A percentile compares a stretch with the other conserved stretches of the same genome.
phyloP scores from a whole-genome alignment of 345 rosid genomes.

The Raphanus raphanistrum region DNA sequence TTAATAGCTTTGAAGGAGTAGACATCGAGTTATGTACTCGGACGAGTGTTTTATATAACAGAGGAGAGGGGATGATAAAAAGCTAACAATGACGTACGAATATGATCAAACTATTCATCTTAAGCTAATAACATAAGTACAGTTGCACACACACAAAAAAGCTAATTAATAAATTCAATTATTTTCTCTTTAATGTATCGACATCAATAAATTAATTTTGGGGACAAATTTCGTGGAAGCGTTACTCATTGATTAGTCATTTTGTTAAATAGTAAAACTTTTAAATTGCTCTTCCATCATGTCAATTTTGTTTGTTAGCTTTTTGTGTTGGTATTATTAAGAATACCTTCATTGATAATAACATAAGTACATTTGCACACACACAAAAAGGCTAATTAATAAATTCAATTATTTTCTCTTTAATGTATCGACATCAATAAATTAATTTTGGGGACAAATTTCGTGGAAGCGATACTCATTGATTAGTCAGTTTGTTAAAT shows the following conservation, averaged over 20 bases:
- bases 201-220: no score
- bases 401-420: neutral
- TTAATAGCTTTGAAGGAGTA: constrained; percentile 23
- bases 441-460: no score
- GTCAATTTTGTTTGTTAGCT: neutral
- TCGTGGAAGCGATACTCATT: neutral
- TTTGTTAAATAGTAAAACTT: neutral
- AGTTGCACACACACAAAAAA: no score
- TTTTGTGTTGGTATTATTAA: neutral
- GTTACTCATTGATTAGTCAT: neutral
- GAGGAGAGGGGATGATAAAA: neutral
- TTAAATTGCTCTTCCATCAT: neutral
- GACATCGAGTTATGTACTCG: constrained; percentile 5
- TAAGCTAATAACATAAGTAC: neutral
- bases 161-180: neutral
- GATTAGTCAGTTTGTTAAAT: neutral
- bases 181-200: neutral
- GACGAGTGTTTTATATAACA: constrained; percentile 24
- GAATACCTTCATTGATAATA: neutral
- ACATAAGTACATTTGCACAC: no score
- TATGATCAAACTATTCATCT: constrained; percentile 18
- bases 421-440: no score
- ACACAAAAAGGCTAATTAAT: no score
- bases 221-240: no score
- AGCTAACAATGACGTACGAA: constrained; percentile 8